Conservation (phyloP, 2,329 filamentous ascomycete genomes). For the Aureobasidium sp. region DNA sequence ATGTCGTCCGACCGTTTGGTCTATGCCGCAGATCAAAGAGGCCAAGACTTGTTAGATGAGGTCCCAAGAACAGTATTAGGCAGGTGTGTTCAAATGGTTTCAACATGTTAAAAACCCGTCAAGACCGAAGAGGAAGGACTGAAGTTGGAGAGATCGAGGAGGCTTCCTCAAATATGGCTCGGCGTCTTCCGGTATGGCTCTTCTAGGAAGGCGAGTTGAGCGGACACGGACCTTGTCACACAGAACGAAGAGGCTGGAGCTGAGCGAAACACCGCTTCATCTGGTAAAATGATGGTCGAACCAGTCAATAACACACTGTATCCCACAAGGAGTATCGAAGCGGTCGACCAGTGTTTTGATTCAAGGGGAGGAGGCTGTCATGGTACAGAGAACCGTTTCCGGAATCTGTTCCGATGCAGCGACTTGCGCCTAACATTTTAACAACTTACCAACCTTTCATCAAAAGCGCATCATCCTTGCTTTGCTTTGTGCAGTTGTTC, state of each 20-base stretch:
- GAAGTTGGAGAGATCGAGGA: not conserved
- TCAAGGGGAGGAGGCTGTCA: not conserved
- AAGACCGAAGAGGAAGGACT: not conserved
- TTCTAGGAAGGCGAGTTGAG: conserved; percentile 1
- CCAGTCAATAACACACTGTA: conserved; percentile 1
- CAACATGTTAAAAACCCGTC: not conserved
- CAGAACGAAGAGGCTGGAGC: not conserved
- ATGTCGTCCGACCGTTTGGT: conserved; percentile 2
- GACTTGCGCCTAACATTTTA: not conserved
- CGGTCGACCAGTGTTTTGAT: not conserved
- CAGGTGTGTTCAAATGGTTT: not conserved
- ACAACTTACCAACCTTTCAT: not conserved
- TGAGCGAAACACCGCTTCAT: not conserved
- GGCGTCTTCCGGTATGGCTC: not conserved
- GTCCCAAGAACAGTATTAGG: not conserved
- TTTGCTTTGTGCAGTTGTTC: too few relatives aligned
- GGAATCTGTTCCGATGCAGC: not conserved
- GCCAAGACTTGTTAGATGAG: not conserved
- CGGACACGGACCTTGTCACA: not conserved
- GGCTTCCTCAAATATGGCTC: not conserved
- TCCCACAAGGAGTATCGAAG: too few relatives aligned
- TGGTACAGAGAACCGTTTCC: not conserved
- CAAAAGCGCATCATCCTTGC: not conserved
- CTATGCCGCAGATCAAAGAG: not conserved
- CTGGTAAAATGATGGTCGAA: not conserved